These are phyloP conservation scores for Phytophthora aleatoria DNA, from an alignment of 352 stramenopile species.

Conservation along the genomic window DNA sequence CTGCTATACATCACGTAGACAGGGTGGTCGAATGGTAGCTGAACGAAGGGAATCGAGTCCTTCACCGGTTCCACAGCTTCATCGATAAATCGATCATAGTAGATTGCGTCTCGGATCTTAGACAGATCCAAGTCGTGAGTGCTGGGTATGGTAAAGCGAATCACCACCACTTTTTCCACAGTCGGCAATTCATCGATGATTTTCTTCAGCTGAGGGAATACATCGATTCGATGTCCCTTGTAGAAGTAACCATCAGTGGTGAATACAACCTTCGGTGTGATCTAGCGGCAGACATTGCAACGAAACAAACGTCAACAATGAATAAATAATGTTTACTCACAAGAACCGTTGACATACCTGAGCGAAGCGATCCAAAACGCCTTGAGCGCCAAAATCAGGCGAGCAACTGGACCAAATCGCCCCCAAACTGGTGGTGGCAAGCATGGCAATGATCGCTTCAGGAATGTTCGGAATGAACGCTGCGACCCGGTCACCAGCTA, in stretches of 20 bases:
- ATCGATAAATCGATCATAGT: slow-evolving; percentile 58
- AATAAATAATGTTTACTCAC: slow-evolving; percentile 12
- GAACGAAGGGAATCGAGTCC: slow-evolving; percentile 63
- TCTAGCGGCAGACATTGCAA: not conserved
- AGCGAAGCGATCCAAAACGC: slow-evolving; percentile 81
- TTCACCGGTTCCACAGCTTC: slow-evolving; percentile 15
- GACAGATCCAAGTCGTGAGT: slow-evolving; percentile 67
- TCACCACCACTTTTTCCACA: slow-evolving; percentile 64
- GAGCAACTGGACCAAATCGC: slow-evolving; percentile 85
- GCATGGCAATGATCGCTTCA: slow-evolving; percentile 76
- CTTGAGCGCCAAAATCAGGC: slow-evolving; percentile 85
- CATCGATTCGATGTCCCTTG: slow-evolving; percentile 75
- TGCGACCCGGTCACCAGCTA: not conserved
- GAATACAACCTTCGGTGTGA: not conserved
- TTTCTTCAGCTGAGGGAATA: slow-evolving; percentile 56
- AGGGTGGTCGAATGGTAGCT: slow-evolving; percentile 85
- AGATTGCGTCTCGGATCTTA: slow-evolving; percentile 55
- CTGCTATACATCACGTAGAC: slow-evolving; percentile 91
- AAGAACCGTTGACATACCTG: slow-evolving; percentile 37
- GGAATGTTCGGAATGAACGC: slow-evolving; percentile 28
- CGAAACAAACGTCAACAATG: not conserved
- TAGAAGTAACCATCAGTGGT: slow-evolving; percentile 13
- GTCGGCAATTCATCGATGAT: slow-evolving; percentile 70
- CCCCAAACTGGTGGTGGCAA: slow-evolving; percentile 70
- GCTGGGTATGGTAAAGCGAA: slow-evolving; percentile 63